phyloP scores from a whole-genome alignment of 768 basidiomycete species.

The Russula foetens region DNA sequence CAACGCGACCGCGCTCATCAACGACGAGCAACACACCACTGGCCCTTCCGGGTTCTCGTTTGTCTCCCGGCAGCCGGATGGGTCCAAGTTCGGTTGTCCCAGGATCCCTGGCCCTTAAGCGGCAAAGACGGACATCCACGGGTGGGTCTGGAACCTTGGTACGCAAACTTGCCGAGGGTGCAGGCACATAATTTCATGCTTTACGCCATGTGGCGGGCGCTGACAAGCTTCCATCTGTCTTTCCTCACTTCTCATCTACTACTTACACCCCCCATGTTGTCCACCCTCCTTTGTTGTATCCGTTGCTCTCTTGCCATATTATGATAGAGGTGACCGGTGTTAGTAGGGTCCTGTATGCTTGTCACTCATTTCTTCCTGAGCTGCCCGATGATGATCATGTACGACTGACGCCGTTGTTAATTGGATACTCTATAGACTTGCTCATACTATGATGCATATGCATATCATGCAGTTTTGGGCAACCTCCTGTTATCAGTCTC shows the following conservation, averaged over 20 bases:
- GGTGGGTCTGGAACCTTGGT: constrained; percentile 11
- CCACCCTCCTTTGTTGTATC: constrained; percentile 2
- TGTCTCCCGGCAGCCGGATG: constrained; percentile 29
- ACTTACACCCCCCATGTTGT: constrained; percentile 9
- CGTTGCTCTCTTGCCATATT: not conserved
- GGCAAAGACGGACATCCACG: constrained; percentile 68
- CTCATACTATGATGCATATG: constrained; percentile 13
- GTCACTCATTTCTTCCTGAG: constrained; percentile 12
- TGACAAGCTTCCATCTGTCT: not conserved
- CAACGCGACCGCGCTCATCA: constrained; percentile 60
- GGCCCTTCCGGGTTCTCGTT: constrained; percentile 36
- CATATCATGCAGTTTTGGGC: constrained; percentile 13
- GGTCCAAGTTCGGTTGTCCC: constrained; percentile 22
- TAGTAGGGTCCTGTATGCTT: constrained; percentile 9
- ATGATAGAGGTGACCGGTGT: constrained; percentile 2
- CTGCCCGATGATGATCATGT: constrained; percentile 13
- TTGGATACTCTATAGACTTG: constrained; percentile 17
- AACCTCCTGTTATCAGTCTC: not conserved
- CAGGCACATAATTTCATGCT: constrained; percentile 4
- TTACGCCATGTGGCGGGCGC: constrained; percentile 2
- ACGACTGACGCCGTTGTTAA: constrained; percentile 12
- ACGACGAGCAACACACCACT: constrained; percentile 53
- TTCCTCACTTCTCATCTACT: not conserved
- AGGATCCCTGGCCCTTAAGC: constrained; percentile 48
- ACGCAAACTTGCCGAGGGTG: constrained; percentile 12